Evolutionary conservation across 768 basidiomycete genomes (phyloP), one percentile per base, ranked within the genome.

Genomic region (Dendrothele bispora): DNA sequence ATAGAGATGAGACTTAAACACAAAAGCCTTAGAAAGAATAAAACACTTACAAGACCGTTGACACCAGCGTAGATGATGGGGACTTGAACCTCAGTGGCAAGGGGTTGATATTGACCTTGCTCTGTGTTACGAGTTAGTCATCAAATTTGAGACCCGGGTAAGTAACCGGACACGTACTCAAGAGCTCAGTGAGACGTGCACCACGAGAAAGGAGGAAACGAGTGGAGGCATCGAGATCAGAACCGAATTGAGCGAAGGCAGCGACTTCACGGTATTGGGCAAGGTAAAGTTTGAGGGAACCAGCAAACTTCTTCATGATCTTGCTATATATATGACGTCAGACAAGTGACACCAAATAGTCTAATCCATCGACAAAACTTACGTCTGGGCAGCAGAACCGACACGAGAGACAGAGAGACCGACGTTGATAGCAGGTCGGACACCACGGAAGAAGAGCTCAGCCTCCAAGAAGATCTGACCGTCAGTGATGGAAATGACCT

Each of bases 271-370:
- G 95, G 80, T 98, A 99, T 71, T 99, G 97, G 25, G 97, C 97
- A 57, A 99, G 91, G 84, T 99, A 99, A 39, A 99, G 84, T 78
- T 98, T 98, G 60, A 98, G 85, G 46, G 97, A 98, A 81, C 97
- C 97, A 61, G 97, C 97, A 61, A 98, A 98, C 79, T 98, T 95
- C 89, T 98, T 99, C 97, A 99, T 98, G 76, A 98, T 93, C 76
- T 95, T 93, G 59, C 86, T 90, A 54, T 56, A 44, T 45, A 34
- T 43, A 37, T 25, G 39, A 18, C 34, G 28, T 53, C 5, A 32
- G 28, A 44, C 30, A 44, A 50, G 26, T 24, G 25, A 48, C 20
- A 28, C 2, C 35, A 28, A 15, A 39, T 1, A 14, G 24, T 1
- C 3, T 37, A 4, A 12, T 28, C n/a, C n/a, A n/a, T n/a, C n/a